Percentiles rank a stretch among this genome's conserved stretches.
Conservation (phyloP, 805 yeast species). For the Saccharomycopsis sp. region DNA sequence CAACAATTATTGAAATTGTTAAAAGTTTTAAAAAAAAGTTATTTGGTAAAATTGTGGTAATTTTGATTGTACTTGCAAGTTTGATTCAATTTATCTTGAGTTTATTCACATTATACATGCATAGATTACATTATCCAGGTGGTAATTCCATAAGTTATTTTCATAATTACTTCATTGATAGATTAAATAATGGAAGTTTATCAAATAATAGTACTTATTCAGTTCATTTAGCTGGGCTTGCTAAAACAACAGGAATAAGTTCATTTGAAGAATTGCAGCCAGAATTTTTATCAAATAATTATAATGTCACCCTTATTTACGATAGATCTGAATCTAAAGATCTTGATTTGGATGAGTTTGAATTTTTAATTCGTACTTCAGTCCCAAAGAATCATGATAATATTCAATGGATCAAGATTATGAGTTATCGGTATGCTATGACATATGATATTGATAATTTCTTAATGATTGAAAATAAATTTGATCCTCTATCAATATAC, state of each 20-base stretch:
- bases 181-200: conserved; percentile 10
- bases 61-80: conserved; percentile 18
- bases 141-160: conserved; percentile 57
- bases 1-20: conserved; percentile 36
- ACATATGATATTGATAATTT: conserved; percentile 22
- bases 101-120: conserved; percentile 43
- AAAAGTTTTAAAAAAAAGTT: conserved; percentile 23
- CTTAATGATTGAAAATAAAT: conserved; percentile 29
- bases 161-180: conserved; percentile 32
- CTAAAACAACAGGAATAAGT: conserved; percentile 84
- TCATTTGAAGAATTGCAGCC: conserved; percentile 55
- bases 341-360: conserved; percentile 36
- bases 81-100: conserved; percentile 30
- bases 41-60: conserved; percentile 14
- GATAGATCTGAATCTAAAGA: conserved; percentile 67
- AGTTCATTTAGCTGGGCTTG: conserved; percentile 67
- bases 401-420: no score
- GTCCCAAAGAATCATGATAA: no score
- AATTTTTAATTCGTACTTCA: conserved; percentile 44
- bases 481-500: conserved; percentile 16
- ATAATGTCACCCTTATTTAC: conserved; percentile 33
- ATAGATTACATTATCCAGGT: conserved; percentile 81
- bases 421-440: no score
- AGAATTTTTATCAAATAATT: conserved; percentile 19
- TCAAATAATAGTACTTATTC: conserved; percentile 23